Evolutionary conservation across 139 green algal species (phyloP).

Genomic region (Klebsormidium nitens): DNA sequence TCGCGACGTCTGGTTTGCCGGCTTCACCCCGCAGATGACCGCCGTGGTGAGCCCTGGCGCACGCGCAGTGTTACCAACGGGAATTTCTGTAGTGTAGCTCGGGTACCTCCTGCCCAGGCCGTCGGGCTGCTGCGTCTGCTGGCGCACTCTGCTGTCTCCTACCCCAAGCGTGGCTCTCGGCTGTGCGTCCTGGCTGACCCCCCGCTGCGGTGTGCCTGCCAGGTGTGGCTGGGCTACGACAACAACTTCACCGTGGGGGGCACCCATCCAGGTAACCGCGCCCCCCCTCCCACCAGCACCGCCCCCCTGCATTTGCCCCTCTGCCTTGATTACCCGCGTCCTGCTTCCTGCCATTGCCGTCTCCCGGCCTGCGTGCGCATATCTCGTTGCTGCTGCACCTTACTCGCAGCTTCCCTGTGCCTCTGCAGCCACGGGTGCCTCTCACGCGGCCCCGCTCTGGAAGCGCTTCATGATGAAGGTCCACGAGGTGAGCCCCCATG

Average conservation of each 20-base stretch:
- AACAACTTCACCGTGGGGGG: slow-evolving; percentile 37
- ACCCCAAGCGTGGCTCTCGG: no score
- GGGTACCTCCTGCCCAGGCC: no score
- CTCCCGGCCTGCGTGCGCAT: neutral
- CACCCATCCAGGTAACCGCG: slow-evolving; percentile 8
- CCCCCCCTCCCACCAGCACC: neutral
- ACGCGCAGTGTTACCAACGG: no score
- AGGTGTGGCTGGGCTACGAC: slow-evolving; percentile 44
- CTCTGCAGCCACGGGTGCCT: slow-evolving; percentile 26
- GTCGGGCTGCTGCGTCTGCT: no score
- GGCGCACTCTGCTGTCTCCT: no score
- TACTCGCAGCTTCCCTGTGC: neutral
- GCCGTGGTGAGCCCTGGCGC: slow-evolving; percentile 42
- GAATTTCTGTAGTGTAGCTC: no score
- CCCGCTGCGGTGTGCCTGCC: neutral
- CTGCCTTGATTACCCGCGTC: no score
- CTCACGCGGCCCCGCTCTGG: slow-evolving; percentile 37
- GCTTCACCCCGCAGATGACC: slow-evolving; percentile 50
- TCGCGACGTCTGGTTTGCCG: slow-evolving; percentile 54
- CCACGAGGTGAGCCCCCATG: slow-evolving; percentile 27
- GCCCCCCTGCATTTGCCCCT: neutral
- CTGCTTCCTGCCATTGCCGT: no score
- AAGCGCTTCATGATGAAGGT: slow-evolving; percentile 30
- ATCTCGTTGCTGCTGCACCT: neutral
- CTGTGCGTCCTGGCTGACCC: no score